phyloP scores from a whole-genome alignment of 108 stramenopile species.

The Cylindrotheca fusiformis region DNA sequence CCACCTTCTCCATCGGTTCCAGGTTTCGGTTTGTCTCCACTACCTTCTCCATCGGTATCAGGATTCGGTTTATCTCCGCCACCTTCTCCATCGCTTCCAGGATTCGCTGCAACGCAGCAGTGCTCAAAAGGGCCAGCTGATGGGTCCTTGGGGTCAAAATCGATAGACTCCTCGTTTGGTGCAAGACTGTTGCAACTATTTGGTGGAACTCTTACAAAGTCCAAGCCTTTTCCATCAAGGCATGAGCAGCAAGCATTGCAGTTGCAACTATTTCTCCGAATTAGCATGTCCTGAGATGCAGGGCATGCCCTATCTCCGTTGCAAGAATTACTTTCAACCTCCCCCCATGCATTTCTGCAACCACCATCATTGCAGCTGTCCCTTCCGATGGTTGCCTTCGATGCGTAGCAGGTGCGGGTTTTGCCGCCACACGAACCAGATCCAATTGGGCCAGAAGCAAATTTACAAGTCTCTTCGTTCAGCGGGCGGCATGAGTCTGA shows the following conservation, averaged over 20 bases:
- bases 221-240: no score
- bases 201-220: background rate
- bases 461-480: background rate
- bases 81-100: no score
- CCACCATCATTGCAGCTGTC: background rate
- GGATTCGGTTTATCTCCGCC: no score
- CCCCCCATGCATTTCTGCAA: background rate
- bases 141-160: background rate
- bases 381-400: background rate
- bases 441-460: background rate
- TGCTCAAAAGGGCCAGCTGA: background rate
- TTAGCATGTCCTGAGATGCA: background rate
- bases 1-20: no score
- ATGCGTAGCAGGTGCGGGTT: background rate
- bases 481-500: background rate
- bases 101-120: no score
- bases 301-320: background rate
- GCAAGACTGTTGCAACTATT: background rate
- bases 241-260: background rate
- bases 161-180: background rate
- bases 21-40: no score
- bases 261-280: background rate
- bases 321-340: background rate
- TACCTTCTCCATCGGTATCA: no score
- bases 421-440: background rate